phyloP scores from a whole-genome alignment of 176 grass and related monocot species.

The Carex pumila region DNA sequence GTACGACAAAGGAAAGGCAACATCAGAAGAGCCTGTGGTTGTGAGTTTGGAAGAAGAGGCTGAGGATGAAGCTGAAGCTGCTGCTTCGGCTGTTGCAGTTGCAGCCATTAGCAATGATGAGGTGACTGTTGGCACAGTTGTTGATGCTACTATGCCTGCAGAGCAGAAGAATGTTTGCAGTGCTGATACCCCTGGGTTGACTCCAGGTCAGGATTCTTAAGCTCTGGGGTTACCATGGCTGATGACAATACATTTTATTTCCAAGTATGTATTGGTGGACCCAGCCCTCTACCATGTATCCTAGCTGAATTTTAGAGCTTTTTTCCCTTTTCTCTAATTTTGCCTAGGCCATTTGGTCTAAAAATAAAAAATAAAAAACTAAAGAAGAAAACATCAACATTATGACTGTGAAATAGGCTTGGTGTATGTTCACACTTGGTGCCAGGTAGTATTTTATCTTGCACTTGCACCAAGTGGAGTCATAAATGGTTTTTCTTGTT shows the following conservation, averaged over 20 bases:
- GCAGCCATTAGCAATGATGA: constrained; percentile 93
- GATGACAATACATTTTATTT: background rate
- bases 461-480: background rate
- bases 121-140: constrained; percentile 29
- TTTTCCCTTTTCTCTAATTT: constrained; percentile 6
- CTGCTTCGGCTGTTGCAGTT: constrained; percentile 89
- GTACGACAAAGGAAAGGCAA: constrained; percentile 44
- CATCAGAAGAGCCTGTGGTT: constrained; percentile 37
- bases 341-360: background rate
- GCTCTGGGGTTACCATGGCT: background rate
- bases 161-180: constrained; percentile 52
- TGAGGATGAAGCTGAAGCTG: constrained; percentile 55
- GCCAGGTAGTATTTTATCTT: background rate
- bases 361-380: background rate
- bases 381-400: background rate
- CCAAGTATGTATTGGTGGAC: background rate
- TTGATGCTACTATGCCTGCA: constrained; percentile 39
- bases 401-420: background rate
- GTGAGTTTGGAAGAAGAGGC: constrained; percentile 65
- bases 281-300: background rate
- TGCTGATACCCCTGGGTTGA: constrained; percentile 38
- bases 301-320: background rate
- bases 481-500: background rate
- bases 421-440: background rate
- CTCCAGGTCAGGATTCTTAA: constrained; percentile 47